Base-by-base conservation (phyloP, 306 rosid species). In the Lagenaria siceraria region DNA sequence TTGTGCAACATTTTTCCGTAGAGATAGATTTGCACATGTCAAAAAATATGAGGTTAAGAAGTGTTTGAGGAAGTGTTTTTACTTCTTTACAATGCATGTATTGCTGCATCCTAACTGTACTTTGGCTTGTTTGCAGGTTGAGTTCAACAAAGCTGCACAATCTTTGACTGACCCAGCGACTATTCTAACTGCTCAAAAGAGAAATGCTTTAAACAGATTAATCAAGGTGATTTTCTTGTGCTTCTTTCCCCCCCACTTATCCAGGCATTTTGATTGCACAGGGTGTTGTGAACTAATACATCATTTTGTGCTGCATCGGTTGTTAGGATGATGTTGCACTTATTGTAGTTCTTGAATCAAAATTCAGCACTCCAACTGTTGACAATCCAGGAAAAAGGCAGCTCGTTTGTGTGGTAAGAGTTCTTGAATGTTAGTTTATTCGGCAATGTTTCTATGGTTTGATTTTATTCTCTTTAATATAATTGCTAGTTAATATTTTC, bases 1-100 rank as follows among this genome's bases (percentile, higher is more conserved):
- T 35, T 96, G 99, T 88, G 99, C 99, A 36, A 96, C 99, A 74
- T 96, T 96, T 88, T 96, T 89, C 84, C 99, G 98, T 48, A 85
- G 97, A 86, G 99, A 96, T 82, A 92, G 96, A 89, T 96, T 96
- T 81, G 83, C 93, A 2, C 97, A 90, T 77, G 96, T 95, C 71
- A 95, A 95, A 80, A 95, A 95, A 95, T 95, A 95, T 52, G 99
- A 95, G 99, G 99, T 92, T 61, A 56, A 85, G 84, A 79, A 78
- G 40, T 79, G 51, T 70, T 63, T 83, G 77, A 65, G 87, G 82
- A 79, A 78, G 33, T 79, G 51, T 64, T 63, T 83, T 82, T 38
- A 25, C 33, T 51, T 19, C 46, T 27, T 58, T 38, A 19, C 13
- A 15, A 13, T 36, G 9, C 3, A n/a, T 80, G 36, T 58, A 48